phyloP scores from a whole-genome alignment of 1,284 basidiomycete species.

The Volvariella surrecta region DNA sequence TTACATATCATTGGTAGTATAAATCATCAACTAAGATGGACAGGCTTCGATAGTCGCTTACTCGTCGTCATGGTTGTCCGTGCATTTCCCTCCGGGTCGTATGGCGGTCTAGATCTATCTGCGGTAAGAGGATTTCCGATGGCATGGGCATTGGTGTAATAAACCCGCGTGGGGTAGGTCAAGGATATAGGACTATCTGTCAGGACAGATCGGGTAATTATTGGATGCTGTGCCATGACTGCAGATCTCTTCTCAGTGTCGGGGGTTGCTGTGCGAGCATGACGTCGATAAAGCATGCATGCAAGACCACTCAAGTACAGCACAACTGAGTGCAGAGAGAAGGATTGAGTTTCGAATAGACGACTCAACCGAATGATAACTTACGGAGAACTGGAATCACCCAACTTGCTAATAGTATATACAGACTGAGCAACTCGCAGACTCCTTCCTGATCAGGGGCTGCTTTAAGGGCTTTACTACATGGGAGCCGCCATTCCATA shows the following conservation, averaged over 20 bases:
- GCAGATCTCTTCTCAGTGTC: too few species aligned
- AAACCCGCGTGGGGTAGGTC: conserved; percentile 18
- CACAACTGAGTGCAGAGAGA: too few species aligned
- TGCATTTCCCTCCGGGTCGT: too few species aligned
- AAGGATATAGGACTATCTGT: too few species aligned
- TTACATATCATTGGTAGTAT: neutral
- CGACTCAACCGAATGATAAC: conserved; percentile 13
- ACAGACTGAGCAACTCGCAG: conserved; percentile 41
- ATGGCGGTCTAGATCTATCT: too few species aligned
- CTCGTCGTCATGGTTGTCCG: conserved; percentile 19
- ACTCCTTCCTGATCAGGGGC: conserved; percentile 32
- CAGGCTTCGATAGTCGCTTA: neutral
- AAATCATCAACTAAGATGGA: neutral
- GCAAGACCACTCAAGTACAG: conserved; percentile 3
- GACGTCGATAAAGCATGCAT: conserved; percentile 5
- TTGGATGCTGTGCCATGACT: too few species aligned
- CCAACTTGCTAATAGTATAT: conserved; percentile 47
- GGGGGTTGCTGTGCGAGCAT: neutral
- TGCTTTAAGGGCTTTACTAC: conserved; percentile 12
- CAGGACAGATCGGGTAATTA: too few species aligned
- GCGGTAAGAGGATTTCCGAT: too few species aligned
- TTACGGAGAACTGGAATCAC: conserved; percentile 42
- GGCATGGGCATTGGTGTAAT: conserved; percentile 32
- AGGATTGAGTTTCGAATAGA: too few species aligned
- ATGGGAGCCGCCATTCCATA: too few species aligned